Evolutionary conservation across 2,329 filamentous ascomycete species (phyloP), one percentile per base, ranked within the genome.

Genomic region (Boeremia lycopersici): DNA sequence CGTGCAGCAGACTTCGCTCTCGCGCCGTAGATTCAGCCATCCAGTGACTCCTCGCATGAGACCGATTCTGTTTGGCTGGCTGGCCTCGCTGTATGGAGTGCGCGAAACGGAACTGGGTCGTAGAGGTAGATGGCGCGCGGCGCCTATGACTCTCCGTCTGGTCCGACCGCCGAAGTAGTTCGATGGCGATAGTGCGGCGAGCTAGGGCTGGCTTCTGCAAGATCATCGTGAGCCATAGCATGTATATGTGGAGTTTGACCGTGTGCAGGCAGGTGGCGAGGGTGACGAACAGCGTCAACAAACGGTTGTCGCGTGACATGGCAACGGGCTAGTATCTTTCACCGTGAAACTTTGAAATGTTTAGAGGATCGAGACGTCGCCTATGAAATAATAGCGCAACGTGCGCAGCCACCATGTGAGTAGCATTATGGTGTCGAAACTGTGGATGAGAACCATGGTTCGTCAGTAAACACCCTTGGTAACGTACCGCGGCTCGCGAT

Each of bases 201-300:
- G 56, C 53, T 15, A 57, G 11, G n/a, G 46, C 56, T 13, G 54
- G 53, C 28, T 39, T 50, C 17, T 59, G 61, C 65, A 65, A 64
- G 17, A 54, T 30, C 26, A 34, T 33, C 44, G 47, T 55, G 31
- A 56, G 53, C 48, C 47, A 51, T 43, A 51, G 23, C 48, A 51
- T 56, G 33, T 28, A 48, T 26, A 51, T 10, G 29, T 51, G 48
- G 28, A 56, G 31, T 39, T 12, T 47, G 48, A 48, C 43, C 2
- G 43, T 56, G 39, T 48, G 39, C 38, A 56, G 53, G 38, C 42
- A 56, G 17, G 48, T 29, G 38, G 38, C 43, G 29, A 51, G 33
- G 53, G 33, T 8, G 43, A 34, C 19, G 12, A 34, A 26, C 15
- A 51, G 42, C 28, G 46, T 46, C 46, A 46, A 50, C 46, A 55